Evolutionary conservation across 2,329 filamentous ascomycete species (phyloP), one percentile per base, ranked within the genome.

Genomic region (Lachnum nothofagi): DNA sequence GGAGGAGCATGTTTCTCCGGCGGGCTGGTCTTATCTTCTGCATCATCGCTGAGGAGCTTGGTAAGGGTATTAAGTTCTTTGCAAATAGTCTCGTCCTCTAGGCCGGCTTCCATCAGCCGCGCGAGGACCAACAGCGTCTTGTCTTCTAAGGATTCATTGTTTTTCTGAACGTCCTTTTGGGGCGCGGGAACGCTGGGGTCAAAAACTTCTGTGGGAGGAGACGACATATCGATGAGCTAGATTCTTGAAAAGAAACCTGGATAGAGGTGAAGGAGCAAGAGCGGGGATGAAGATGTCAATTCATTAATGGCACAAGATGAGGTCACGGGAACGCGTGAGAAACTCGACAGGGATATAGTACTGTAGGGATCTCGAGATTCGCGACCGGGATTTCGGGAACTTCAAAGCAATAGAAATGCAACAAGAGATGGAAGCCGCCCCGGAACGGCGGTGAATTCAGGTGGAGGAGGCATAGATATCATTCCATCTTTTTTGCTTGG

Each of bases 51-150:
- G 48, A 85, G 70, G 33, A 85, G 70, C 65, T 76, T 79, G 38
- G 80, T 82, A 46, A 85, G 74, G 47, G 69, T 67, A 56, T 79
- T 76, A 39, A 85, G 70, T 52, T 81, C 76, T 52, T 68, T 68
- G 59, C 78, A 83, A 10, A 80, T 85, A 57, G 87, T 83, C 48
- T 82, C 80, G 63, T 88, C 88, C 60, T 95, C 88, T 60, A 91
- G 82, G 45, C 89, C 90, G 38, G 88, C 89, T 65, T 94, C 88
- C 83, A 96, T 94, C 59, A 96, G 74, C 62, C 87, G 86, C 20
- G 91, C 91, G 57, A 96, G 81, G 58, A 91, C 83, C 9, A 64
- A 50, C 16, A 65, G 39, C 14, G 56, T 60, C 31, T 59, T 58
- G 35, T 65, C 63, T 51, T 63, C 61, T 4, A 62, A 49, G 10